phyloP scores from a whole-genome alignment of 257 asterid genomes.

The Solanum sitiens region DNA sequence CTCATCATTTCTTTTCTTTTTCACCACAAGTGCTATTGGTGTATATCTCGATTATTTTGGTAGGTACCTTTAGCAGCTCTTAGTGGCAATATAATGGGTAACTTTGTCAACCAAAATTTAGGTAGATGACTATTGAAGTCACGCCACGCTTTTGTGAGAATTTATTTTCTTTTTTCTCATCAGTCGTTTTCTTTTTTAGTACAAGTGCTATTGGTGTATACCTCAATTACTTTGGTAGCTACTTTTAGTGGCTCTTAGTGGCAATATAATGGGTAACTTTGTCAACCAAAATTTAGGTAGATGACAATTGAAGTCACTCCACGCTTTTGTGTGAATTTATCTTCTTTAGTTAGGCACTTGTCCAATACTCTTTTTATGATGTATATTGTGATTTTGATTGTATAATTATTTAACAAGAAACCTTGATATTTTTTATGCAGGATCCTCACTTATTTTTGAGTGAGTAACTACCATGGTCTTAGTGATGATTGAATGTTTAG shows the following conservation, averaged over 20 bases:
- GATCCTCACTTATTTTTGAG: conserved; percentile 6
- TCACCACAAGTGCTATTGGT: too few species aligned
- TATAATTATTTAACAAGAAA: neutral
- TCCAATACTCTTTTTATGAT: neutral
- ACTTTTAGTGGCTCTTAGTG: too few species aligned
- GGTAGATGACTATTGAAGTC: too few species aligned
- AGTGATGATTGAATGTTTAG: conserved; percentile 2
- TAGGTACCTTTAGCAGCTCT: too few species aligned
- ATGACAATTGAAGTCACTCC: neutral
- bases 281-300: neutral
- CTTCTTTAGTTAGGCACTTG: neutral
- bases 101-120: too few species aligned
- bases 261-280: neutral
- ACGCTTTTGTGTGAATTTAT: neutral
- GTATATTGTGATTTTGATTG: neutral
- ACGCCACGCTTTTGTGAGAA: too few species aligned
- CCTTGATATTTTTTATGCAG: conserved; percentile 4
- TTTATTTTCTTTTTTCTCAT: neutral
- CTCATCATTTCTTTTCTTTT: too few species aligned
- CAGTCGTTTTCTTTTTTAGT: too few species aligned
- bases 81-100: too few species aligned
- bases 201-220: neutral
- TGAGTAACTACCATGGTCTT: neutral
- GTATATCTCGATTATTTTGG: too few species aligned
- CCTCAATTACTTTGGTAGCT: neutral